Conservation (phyloP, 169 alveolate genomes). For the Pseudocohnilembus persalinus region DNA sequence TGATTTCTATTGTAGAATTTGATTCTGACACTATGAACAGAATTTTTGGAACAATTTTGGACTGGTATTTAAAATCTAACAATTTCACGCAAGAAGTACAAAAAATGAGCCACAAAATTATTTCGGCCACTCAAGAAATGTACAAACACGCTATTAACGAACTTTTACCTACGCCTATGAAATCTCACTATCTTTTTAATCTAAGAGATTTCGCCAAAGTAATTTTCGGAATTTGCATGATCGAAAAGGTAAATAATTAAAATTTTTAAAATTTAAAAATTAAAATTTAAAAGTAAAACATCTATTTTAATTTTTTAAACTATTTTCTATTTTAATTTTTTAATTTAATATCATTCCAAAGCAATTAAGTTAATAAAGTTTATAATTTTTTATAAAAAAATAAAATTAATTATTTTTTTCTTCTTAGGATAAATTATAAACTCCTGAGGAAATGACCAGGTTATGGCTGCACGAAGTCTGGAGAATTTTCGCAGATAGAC, state of each 20-base stretch:
- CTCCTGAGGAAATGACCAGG: slow-evolving; percentile 64
- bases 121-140: slow-evolving; percentile 83
- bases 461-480: slow-evolving; percentile 93
- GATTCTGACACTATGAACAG: slow-evolving; percentile 76
- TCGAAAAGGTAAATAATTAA: slow-evolving; percentile 37
- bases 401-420: no score
- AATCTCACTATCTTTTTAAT: slow-evolving; percentile 91
- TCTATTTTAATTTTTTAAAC: no score
- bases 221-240: slow-evolving; percentile 76
- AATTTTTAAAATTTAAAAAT: no score
- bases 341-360: no score
- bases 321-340: no score
- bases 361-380: no score
- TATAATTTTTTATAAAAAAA: no score
- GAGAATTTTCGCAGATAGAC: slow-evolving; percentile 92
- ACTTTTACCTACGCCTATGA: slow-evolving; percentile 92
- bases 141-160: slow-evolving; percentile 84
- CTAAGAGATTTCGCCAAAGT: slow-evolving; percentile 91
- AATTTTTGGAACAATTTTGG: slow-evolving; percentile 83
- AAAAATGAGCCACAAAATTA: slow-evolving; percentile 68
- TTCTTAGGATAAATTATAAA: slow-evolving; percentile 27
- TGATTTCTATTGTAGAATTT: slow-evolving; percentile 73
- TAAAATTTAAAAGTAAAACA: no score
- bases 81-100: slow-evolving; percentile 75
- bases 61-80: slow-evolving; percentile 68